Base-by-base conservation (phyloP, 441 rosid species). In the Biscutella auriculata region DNA sequence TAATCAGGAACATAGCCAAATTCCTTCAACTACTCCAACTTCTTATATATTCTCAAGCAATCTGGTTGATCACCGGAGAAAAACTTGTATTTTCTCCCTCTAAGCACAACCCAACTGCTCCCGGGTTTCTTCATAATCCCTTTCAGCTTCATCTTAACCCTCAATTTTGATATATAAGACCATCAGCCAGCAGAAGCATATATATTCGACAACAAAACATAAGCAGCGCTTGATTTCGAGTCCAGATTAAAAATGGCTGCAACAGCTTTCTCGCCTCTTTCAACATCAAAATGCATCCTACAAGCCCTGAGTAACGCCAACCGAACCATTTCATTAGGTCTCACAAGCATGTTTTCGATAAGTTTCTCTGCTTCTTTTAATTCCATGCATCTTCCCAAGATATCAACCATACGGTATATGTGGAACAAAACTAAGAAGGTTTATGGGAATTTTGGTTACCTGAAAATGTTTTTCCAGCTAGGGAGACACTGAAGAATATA, bases 271-370 rank as follows among this genome's bases (percentile, higher is more conserved):
- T 82, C 84, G 25, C 79, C 84, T 25, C 71, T 66, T 15, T 63
- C 71, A 23, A 77, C 13, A 66, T 77, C 73, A 40, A 47, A 71
- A 58, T 73, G 78, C 77, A 76, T 63, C 40, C 69, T 78, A 41
- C 81, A 78, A 46, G 84, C 84, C 60, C 84, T 74, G 9, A 82
- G 87, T 26, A 82, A 77, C 55, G 84, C 72, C 45, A 76, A 56
- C 84, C 84, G 79, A 33, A 82, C 62, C 46, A 57, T 48, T 39
- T 76, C 69, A 66, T 70, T 82, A 54, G 82, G 75, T 59, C 72
- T 36, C 71, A 70, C 11, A 9, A 62, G 60, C 81, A 79, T 79
- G 44, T 41, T 70, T 47, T 56, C 41, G 21, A 79, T 65, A 16
- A 77, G 63, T 11, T 79, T 75, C 61, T 79, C 87, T 29, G 84